phyloP scores from a whole-genome alignment of 2,329 filamentous ascomycete genomes.

The Penicillium sp. region DNA sequence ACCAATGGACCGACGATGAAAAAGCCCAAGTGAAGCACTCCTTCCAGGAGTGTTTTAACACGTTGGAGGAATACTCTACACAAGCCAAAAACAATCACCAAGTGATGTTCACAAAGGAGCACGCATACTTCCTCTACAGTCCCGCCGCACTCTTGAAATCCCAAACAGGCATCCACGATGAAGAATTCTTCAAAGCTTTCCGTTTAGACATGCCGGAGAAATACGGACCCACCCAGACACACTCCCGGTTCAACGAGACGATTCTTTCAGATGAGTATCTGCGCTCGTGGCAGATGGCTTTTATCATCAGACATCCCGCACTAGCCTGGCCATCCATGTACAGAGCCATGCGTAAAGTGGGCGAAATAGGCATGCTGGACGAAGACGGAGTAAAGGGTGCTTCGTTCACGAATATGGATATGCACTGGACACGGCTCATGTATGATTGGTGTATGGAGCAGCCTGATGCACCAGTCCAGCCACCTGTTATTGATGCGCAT shows the following conservation, averaged over 20 bases:
- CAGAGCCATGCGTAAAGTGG: slow-evolving; percentile 28
- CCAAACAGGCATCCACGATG: slow-evolving; percentile 4
- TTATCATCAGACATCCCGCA: slow-evolving; percentile 43
- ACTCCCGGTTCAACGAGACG: slow-evolving; percentile 34
- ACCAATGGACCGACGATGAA: slow-evolving; percentile 31
- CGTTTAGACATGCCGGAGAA: slow-evolving; percentile 13
- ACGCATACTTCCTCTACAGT: slow-evolving; percentile 30
- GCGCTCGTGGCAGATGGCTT: slow-evolving; percentile 33
- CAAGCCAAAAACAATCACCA: slow-evolving; percentile 26
- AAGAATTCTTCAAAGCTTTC: slow-evolving; percentile 14
- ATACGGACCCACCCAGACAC: slow-evolving; percentile 18
- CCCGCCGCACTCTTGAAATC: slow-evolving; percentile 20
- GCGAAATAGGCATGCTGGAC: slow-evolving; percentile 13
- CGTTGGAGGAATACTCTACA: slow-evolving; percentile 24
- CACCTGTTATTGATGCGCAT: slow-evolving; percentile 40
- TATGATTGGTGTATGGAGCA: slow-evolving; percentile 38
- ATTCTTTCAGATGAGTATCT: slow-evolving; percentile 38
- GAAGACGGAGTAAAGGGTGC: slow-evolving; percentile 16
- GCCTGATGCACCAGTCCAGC: slow-evolving; percentile 15
- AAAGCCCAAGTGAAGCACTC: slow-evolving; percentile 16
- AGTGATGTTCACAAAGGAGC: slow-evolving; percentile 39
- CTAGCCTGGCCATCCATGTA: slow-evolving; percentile 41
- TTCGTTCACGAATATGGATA: slow-evolving; percentile 25
- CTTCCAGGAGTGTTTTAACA: slow-evolving; percentile 30
- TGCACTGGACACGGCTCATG: slow-evolving; percentile 33